Percentiles rank a stretch among this genome's conserved stretches.
Conservation (phyloP, 257 asterid species). For the Solanum corneliomulleri region DNA sequence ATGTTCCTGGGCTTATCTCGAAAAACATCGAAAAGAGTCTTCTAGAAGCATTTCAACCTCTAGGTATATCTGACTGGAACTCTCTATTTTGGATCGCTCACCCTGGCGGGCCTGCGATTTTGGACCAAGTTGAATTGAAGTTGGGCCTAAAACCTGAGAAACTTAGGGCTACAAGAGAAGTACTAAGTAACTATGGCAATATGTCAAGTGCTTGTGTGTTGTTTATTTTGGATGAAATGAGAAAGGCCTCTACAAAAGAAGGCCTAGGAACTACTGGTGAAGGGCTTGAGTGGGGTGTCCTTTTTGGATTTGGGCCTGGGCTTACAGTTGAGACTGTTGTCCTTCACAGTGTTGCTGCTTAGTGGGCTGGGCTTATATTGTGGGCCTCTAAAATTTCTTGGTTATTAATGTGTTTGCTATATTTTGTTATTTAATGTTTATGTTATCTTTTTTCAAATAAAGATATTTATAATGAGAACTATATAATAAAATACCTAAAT, state of each 20-base stretch:
- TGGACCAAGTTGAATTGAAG: constrained; percentile 50
- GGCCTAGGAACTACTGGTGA: constrained; percentile 54
- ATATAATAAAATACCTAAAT: neutral
- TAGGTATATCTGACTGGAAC: constrained; percentile 58
- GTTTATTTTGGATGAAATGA: constrained; percentile 59
- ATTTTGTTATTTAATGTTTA: neutral
- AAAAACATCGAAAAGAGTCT: constrained; percentile 34
- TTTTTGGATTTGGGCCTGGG: constrained; percentile 73
- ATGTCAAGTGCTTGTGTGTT: constrained; percentile 61
- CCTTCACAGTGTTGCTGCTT: constrained; percentile 37
- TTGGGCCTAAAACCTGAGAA: constrained; percentile 38
- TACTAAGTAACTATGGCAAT: constrained; percentile 52
- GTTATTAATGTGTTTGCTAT: neutral
- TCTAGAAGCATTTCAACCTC: constrained; percentile 40
- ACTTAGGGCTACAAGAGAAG: constrained; percentile 37
- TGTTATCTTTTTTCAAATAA: no score
- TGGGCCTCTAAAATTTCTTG: neutral
- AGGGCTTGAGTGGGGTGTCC: constrained; percentile 67
- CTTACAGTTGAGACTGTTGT: constrained; percentile 67
- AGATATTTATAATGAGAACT: neutral
- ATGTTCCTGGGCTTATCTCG: constrained; percentile 41
- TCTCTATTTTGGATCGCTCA: constrained; percentile 59
- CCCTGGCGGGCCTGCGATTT: constrained; percentile 67
- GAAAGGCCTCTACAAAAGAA: constrained; percentile 43
- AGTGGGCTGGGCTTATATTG: neutral